phyloP scores from a whole-genome alignment of 805 yeast genomes.

The Grigorovia yakushimaensis region DNA sequence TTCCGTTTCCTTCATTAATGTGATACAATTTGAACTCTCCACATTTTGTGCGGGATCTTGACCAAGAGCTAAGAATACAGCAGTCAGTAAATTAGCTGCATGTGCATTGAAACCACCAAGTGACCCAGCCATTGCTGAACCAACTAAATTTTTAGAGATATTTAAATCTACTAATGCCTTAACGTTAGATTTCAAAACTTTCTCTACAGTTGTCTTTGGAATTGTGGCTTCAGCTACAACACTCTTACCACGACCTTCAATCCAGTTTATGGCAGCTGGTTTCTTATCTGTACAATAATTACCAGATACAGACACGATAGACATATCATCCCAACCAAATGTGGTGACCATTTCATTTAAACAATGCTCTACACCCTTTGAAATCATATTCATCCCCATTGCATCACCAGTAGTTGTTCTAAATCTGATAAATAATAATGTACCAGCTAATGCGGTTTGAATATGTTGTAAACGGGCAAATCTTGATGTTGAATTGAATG shows the following conservation, averaged over 20 bases:
- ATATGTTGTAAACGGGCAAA: conserved; percentile 90
- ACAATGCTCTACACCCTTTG: conserved; percentile 91
- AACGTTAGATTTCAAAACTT: conserved; percentile 84
- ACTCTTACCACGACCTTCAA: conserved; percentile 97
- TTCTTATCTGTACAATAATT: conserved; percentile 97
- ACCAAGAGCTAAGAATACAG: conserved; percentile 89
- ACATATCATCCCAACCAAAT: conserved; percentile 92
- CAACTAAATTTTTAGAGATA: conserved; percentile 80
- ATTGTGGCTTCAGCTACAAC: conserved; percentile 93
- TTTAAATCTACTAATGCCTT: conserved; percentile 87
- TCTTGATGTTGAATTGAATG: conserved; percentile 93
- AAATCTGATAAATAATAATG: conserved; percentile 78
- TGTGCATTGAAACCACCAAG: conserved; percentile 98
- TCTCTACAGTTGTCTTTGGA: conserved; percentile 69
- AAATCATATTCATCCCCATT: conserved; percentile 99
- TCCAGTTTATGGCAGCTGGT: conserved; percentile 98
- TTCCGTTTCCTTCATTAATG: conserved; percentile 74
- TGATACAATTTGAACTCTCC: conserved; percentile 94
- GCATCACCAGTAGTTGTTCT: conserved; percentile 99
- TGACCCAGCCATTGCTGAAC: conserved; percentile 97
- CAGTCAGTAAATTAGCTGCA: conserved; percentile 94
- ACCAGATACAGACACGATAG: conserved; percentile 86
- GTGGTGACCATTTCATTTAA: conserved; percentile 77
- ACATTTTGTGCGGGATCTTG: conserved; percentile 99
- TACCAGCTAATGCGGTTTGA: conserved; percentile 93